Conservation (phyloP, 208 protist species). For the Acanthamoeba quina region DNA sequence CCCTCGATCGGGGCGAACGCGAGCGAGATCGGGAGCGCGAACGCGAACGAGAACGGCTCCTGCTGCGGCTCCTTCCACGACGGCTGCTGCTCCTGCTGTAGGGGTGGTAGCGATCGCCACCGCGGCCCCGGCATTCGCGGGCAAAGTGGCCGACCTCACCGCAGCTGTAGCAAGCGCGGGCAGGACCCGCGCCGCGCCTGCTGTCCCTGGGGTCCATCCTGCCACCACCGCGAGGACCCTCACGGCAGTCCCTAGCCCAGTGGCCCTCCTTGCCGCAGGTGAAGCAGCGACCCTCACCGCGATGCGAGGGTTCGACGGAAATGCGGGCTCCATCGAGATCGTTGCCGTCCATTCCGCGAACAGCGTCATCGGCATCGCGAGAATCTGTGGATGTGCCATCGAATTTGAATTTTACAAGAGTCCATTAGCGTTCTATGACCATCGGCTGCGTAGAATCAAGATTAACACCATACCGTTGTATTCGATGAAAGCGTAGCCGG, state of each 20-base stretch:
- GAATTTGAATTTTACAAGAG: not conserved
- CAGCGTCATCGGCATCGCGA: slow-evolving; percentile 70
- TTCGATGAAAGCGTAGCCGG: slow-evolving; percentile 75
- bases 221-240: not conserved
- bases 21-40: not conserved
- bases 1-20: not conserved
- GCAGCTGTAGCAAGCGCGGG: slow-evolving; percentile 3
- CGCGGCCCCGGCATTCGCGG: not conserved
- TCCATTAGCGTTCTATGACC: not conserved
- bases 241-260: not conserved
- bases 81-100: slow-evolving; percentile 21
- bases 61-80: not conserved
- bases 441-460: too few species aligned
- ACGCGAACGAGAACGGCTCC: slow-evolving; percentile 1
- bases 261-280: slow-evolving; percentile 5
- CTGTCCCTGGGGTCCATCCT: not conserved
- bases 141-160: slow-evolving; percentile 32
- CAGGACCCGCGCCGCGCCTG: not conserved
- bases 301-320: slow-evolving; percentile 41
- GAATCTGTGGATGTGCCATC: slow-evolving; percentile 12
- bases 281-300: slow-evolving; percentile 52
- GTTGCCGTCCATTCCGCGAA: slow-evolving; percentile 62
- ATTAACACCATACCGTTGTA: not conserved
- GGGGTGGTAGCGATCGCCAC: slow-evolving; percentile 13
- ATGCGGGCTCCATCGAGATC: slow-evolving; percentile 50